phyloP scores from a whole-genome alignment of 2,329 filamentous ascomycete genomes.

The Diatrype stigma region DNA sequence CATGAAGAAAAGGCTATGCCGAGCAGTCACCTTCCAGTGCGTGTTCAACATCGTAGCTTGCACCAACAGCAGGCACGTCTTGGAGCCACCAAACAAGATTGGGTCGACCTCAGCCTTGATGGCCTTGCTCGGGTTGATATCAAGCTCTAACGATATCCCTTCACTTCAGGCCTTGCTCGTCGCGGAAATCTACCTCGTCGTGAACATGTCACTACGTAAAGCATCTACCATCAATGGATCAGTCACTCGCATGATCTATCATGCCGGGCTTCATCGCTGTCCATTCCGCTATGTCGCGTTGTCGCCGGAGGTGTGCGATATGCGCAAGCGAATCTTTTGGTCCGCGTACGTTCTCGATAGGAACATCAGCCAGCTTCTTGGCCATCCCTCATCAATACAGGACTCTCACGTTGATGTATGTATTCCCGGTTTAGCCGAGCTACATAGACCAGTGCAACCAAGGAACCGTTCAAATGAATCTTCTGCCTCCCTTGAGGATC shows the following conservation, averaged over 20 bases:
- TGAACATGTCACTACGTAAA: constrained; percentile 42
- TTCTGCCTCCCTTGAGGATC: neutral
- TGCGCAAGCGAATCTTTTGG: constrained; percentile 39
- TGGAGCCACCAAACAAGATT: constrained; percentile 32
- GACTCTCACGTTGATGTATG: constrained; percentile 36
- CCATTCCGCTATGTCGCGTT: constrained; percentile 46
- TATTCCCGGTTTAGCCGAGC: constrained; percentile 23
- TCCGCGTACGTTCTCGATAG: constrained; percentile 34
- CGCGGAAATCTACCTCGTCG: constrained; percentile 43
- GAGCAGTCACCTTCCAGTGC: constrained; percentile 41
- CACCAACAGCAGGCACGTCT: constrained; percentile 25
- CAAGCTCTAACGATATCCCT: constrained; percentile 37
- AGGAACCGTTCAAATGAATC: neutral
- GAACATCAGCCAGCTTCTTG: constrained; percentile 31
- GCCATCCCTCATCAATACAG: constrained; percentile 31
- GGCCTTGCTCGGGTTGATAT: constrained; percentile 32
- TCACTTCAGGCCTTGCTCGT: constrained; percentile 46
- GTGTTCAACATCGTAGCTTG: constrained; percentile 45
- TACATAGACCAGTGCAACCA: constrained; percentile 18
- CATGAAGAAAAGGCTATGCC: constrained; percentile 19
- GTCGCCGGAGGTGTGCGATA: constrained; percentile 25
- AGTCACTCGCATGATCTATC: constrained; percentile 42
- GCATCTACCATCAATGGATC: constrained; percentile 45
- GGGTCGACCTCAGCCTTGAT: constrained; percentile 34
- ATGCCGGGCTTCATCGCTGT: constrained; percentile 47